Base-by-base conservation (phyloP, 257 asterid genomes). In the Misopates orontium region DNA sequence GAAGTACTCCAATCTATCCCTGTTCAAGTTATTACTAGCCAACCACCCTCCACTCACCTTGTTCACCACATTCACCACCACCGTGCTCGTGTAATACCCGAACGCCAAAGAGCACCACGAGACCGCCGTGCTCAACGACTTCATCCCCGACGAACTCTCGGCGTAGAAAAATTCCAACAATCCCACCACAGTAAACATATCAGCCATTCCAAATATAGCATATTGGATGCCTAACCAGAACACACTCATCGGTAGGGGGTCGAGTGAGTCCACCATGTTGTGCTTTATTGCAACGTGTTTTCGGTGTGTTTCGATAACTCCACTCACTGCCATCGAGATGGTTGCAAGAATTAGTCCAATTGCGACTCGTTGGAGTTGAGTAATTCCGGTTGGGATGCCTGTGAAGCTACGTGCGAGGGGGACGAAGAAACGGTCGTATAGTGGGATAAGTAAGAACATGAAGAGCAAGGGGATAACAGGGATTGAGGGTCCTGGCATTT, bases 141-240 rank as follows among this genome's bases (percentile, higher is more conserved):
- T 87, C 95, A 82, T 85, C 41, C 88, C 83, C 0, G 66, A 54
- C 3, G 95, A 85, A 75, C 88, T 90, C 82, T 87, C 91, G 0
- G 81, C 79, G 7, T 90, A 85, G 83, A 85, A 90, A 75, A 90
- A 87, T 16, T 87, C 96, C 40, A 85, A 61, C 51, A 85, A 52
- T 56, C 91, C 91, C 28, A 80, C 90, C 23, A 90, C 40, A 7
- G 95, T 85, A 21, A 90, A 87, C 85, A 90, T 84, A 48, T 84
- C 91, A 0, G 97, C 95, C 76, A 85, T 54, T 10, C 95, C 91
- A 22, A 90, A 90, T 39, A 84, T 82, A 1, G 79, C 75, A 8
- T 82, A 82, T 17, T 85, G 92, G 24, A 80, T 78, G 1, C 83
- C 91, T 19, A 87, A 65, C 91, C 91, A 90, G 82, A 89, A 87